Evolutionary conservation across 2,329 filamentous ascomycete genomes (phyloP), one percentile per base, ranked within the genome.

Genomic region (Plenodomus lindquistii): DNA sequence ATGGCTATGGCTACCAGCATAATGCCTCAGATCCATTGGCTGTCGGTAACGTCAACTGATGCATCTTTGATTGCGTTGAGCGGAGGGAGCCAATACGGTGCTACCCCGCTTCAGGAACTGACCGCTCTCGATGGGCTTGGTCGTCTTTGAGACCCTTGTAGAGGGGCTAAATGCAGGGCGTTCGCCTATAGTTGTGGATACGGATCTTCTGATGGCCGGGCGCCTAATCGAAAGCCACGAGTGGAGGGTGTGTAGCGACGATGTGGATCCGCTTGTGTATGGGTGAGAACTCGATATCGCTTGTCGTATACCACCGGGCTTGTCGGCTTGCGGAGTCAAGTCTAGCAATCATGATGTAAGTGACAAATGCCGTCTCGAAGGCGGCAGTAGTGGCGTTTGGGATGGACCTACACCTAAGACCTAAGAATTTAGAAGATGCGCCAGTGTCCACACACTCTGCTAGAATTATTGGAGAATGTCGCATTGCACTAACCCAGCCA

Each of bases 221-320:
- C 55, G 55, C 47, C 42, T 58, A 58, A 49, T 48, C 24, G 45
- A 40, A 42, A 40, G 35, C 44, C 37, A 44, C 42, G 42, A 54
- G 42, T 20, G 37, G 43, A 44, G 42, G 27, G 18, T n/a, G 17
- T 24, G 21, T 19, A 22, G 24, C 10, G 37, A 31, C 16, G 40
- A 46, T 15, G 15, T 8, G 27, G 27, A 15, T 31, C 27, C 15
- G 11, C n/a, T n/a, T n/a, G n/a, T n/a, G n/a, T n/a, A n/a, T 13
- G 11, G 6, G 15, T 15, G 27, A 13, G 11, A 13, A 31, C 27
- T 31, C 15, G 27, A 15, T 8, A 31, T 31, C 10, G 15, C 15
- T 15, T 15, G 11, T 8, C 27, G 15, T 31, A 8, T 13, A 31
- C 11, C 11, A 15, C 15, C 27, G 4, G 15, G 27, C 27, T 11